Percentiles rank a stretch among this genome's conserved stretches.
Conservation (phyloP, 306 rosid species). For the Canavalia ensiformis region DNA sequence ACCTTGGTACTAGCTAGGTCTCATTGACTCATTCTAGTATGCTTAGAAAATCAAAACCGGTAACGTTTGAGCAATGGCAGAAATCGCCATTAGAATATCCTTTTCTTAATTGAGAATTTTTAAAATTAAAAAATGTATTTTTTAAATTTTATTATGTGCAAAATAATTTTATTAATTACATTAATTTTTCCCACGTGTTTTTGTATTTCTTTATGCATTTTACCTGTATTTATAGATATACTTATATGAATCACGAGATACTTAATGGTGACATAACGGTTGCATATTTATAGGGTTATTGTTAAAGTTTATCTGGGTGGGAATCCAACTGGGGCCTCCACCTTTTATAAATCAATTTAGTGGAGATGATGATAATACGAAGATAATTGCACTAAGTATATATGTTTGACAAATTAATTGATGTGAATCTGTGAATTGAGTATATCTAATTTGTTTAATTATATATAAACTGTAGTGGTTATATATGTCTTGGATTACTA, state of each 20-base stretch:
- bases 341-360: slow-evolving; percentile 29
- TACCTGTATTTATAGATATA: background rate
- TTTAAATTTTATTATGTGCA: background rate
- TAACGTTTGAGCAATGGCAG: background rate
- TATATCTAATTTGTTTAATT: background rate
- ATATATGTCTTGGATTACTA: slow-evolving; percentile 5
- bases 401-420: slow-evolving; percentile 20
- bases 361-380: slow-evolving; percentile 44
- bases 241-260: background rate
- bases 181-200: too few relatives aligned
- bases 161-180: background rate
- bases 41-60: background rate
- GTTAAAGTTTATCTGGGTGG: slow-evolving; percentile 26
- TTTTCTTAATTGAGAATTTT: background rate
- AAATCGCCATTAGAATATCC: background rate
- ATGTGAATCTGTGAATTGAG: background rate
- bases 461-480: slow-evolving; percentile 15
- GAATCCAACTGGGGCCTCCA: slow-evolving; percentile 27
- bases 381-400: slow-evolving; percentile 29
- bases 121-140: background rate
- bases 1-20: background rate
- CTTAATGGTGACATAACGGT: background rate
- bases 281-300: background rate
- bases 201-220: background rate
- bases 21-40: background rate